A percentile compares a stretch with the other conserved stretches of the same genome.
These are phyloP conservation scores for Trichoderma virens DNA, from an alignment of 495 filamentous ascomycete genomes.

Conservation along the genomic window DNA sequence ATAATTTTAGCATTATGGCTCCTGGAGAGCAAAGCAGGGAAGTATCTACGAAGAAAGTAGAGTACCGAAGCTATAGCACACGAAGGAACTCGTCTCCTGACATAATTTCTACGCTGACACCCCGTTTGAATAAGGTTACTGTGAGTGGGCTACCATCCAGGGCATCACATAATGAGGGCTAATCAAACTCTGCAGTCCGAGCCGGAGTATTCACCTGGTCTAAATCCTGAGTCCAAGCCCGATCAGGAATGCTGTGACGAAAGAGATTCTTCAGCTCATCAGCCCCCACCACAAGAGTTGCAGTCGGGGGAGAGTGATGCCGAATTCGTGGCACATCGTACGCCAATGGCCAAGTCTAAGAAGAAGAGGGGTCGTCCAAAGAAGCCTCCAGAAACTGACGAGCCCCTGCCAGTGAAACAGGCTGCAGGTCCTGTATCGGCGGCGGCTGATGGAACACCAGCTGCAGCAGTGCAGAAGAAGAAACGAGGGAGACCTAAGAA, in stretches of 20 bases:
- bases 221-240: not conserved
- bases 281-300: not conserved
- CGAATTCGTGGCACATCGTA: not conserved
- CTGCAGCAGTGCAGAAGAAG: constrained; percentile 5
- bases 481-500: constrained; percentile 8
- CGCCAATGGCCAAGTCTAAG: constrained; percentile 3
- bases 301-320: not conserved
- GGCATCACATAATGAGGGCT: not conserved
- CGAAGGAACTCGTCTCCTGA: constrained; percentile 6
- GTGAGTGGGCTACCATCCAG: not conserved
- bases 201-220: not conserved
- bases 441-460: not conserved
- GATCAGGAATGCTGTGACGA: not conserved
- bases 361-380: constrained; percentile 12
- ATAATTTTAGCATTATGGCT: not conserved
- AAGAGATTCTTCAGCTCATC: not conserved
- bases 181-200: not conserved
- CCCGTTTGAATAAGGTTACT: not conserved
- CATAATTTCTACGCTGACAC: not conserved
- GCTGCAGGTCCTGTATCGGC: not conserved
- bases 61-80: not conserved
- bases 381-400: not conserved
- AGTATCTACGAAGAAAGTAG: not conserved
- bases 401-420: not conserved
- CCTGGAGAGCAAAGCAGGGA: not conserved